Base-by-base conservation (phyloP, 228 moss, liverwort and hornwort species). In the Sphagnum fallax region DNA sequence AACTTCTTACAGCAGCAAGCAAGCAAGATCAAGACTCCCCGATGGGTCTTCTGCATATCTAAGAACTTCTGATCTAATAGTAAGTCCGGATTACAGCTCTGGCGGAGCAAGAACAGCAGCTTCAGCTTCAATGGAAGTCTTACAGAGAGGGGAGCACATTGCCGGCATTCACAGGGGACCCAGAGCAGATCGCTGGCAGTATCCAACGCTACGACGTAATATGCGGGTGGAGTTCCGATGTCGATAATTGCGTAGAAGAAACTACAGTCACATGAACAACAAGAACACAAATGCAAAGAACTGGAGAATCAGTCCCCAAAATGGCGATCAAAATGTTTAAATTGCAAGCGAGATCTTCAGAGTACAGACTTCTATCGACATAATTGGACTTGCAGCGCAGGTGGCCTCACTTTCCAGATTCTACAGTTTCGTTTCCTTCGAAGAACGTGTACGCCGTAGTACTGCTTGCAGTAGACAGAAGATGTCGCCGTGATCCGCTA, bases 151-250 rank as follows among this genome's bases (percentile, higher is more conserved):
- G 76, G 69, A 8, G 85, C 85, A 71, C 85, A 85, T 15, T 73
- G 73, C 53, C 62, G 69, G 55, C 85, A 85, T 10, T 82, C 74
- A 59, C 85, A 85, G 47, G 85, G 85, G 60, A 85, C 51, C 85
- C 85, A 85, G 58, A 79, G 74, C 59, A 81, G 75, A 61, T 85
- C 79, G 66, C 85, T 85, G 55, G 78, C 81, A 49, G 82, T 85
- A 9, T 85, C 85, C 59, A 85, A 47, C 3, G 74, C 79, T 10
- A 81, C 85, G 15, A 77, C 70, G 64, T 74, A 76, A 1, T 81
- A 47, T 47, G 79, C 75, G 6, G 5, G 48, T n/a, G 85, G 85
- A 47, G 82, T 76, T 52, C 85, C 85, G 15, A 85, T 69, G 53
- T 68, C 72, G 8, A 85, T 10, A 4, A 63, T 5, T 4, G 74